Evolutionary conservation across 1,284 basidiomycete species (phyloP), one percentile per base, ranked within the genome.

Genomic region (Ganoderma boninense): DNA sequence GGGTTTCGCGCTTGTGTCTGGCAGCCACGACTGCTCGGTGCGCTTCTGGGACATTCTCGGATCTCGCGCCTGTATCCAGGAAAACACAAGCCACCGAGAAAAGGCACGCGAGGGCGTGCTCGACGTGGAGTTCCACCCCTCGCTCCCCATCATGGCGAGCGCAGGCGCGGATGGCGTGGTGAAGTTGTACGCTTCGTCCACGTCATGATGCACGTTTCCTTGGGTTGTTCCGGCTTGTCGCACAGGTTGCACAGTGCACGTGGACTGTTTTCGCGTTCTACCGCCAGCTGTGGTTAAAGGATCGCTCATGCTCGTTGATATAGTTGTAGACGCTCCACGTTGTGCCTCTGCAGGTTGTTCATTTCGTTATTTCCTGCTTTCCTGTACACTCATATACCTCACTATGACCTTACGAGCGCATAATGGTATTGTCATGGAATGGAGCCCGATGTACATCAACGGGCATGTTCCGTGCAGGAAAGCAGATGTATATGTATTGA

Each of bases 41-140:
- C 92, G 97, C 29, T 94, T 98, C 83, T 99, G 97, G 98, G 95
- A 98, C 81, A 84, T 98, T 67, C 87, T 95, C n/a, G 92, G 90
- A 69, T 87, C 90, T 65, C 87, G 89, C 63, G 87, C 89, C 63
- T 98, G 96, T 80, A 85, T 97, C 40, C 97, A 99, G 79, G 98
- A 99, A 81, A 90, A 96, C 73, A 92, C 93, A 23, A 90, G 88
- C 64, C 96, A 98, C 82, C 89, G 96, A 63, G 90, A 93, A 83
- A 96, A 96, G 82, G 93, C 90, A 46, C 88, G 91, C 69, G 97
- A 99, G 82, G 98, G 97, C 59, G 95, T 98, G 18, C 86, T 98
- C 71, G 94, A 92, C 74, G 92, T 97, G 20, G 90, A 92, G 75
- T 96, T 95, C 82, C 95, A 97, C 79, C 90, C 93, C 10, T 89